Percentiles rank a stretch among this genome's conserved stretches.
Conservation (phyloP, 1,284 basidiomycete genomes). For the Apiotrichum sp. region DNA sequence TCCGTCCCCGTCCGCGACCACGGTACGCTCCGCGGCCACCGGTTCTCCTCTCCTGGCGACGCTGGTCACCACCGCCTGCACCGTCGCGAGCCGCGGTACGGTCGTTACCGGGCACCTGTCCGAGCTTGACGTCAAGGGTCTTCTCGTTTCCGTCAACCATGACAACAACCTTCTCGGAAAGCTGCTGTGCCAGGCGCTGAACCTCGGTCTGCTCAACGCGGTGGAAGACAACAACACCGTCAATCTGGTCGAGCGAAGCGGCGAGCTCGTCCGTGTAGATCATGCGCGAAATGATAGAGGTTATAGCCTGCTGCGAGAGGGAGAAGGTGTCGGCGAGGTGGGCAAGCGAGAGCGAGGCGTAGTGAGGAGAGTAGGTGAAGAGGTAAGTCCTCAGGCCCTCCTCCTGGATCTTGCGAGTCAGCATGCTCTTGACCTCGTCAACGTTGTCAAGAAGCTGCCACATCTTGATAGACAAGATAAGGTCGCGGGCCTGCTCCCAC, state of each 20-base stretch:
- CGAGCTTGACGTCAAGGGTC: constrained; percentile 80
- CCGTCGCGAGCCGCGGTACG: constrained; percentile 43
- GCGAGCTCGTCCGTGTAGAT: constrained; percentile 96
- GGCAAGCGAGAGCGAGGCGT: constrained; percentile 80
- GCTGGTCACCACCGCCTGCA: constrained; percentile 32
- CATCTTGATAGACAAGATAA: constrained; percentile 94
- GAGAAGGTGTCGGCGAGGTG: constrained; percentile 84
- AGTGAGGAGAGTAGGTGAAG: constrained; percentile 96
- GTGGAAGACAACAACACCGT: constrained; percentile 81
- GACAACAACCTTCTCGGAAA: constrained; percentile 79
- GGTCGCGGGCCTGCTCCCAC: constrained; percentile 90
- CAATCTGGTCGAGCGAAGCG: constrained; percentile 86
- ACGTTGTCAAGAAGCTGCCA: constrained; percentile 94
- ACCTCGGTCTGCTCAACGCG: constrained; percentile 78
- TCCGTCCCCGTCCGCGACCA: constrained; percentile 33
- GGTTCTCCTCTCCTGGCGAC: constrained; percentile 38
- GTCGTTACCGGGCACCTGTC: constrained; percentile 56
- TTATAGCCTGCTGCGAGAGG: constrained; percentile 70
- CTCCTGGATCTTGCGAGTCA: constrained; percentile 91
- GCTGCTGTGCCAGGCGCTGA: constrained; percentile 79
- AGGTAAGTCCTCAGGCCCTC: constrained; percentile 95
- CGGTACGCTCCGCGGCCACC: constrained; percentile 28
- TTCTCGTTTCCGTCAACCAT: constrained; percentile 98
- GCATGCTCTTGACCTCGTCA: constrained; percentile 83
- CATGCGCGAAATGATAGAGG: constrained; percentile 94